Conservation (phyloP, 805 yeast species). For the Martiniozyma abietophila region DNA sequence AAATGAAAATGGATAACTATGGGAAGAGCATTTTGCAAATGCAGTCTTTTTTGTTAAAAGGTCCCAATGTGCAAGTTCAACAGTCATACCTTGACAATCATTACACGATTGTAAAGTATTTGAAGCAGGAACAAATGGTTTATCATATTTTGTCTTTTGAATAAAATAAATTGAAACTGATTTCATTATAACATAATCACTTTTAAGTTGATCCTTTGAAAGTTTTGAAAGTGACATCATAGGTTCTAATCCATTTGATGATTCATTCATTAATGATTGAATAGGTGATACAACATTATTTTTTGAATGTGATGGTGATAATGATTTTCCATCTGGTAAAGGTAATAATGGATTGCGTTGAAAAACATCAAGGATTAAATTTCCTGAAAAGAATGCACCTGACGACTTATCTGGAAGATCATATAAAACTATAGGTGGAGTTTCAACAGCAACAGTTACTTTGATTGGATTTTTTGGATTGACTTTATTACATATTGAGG, state of each 20-base stretch:
- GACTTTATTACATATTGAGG: slow-evolving; percentile 18
- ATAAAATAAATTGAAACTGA: slow-evolving; percentile 56
- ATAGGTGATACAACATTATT: no score
- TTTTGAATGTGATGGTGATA: not conserved
- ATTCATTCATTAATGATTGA: no score
- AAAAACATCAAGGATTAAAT: slow-evolving; percentile 51
- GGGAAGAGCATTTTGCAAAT: slow-evolving; percentile 54
- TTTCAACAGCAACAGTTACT: slow-evolving; percentile 60
- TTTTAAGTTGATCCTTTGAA: slow-evolving; percentile 13
- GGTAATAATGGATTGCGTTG: slow-evolving; percentile 6
- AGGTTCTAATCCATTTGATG: slow-evolving; percentile 7
- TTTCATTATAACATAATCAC: slow-evolving; percentile 40
- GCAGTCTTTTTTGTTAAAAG: slow-evolving; percentile 51
- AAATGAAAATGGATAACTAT: slow-evolving; percentile 88
- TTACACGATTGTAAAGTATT: slow-evolving; percentile 42
- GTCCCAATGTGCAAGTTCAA: slow-evolving; percentile 82
- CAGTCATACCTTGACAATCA: slow-evolving; percentile 45
- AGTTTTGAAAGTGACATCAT: slow-evolving; percentile 19
- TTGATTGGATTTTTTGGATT: slow-evolving; percentile 23
- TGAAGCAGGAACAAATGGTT: slow-evolving; percentile 56
- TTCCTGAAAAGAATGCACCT: slow-evolving; percentile 81
- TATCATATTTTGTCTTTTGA: slow-evolving; percentile 60
- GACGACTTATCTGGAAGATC: slow-evolving; percentile 72
- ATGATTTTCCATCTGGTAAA: slow-evolving; percentile 4
- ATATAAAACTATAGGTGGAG: slow-evolving; percentile 84